Percentiles rank a stretch among this genome's conserved stretches.
These are phyloP conservation scores for Cucurbita pepo DNA, from an alignment of 306 rosid species.

Conservation along the genomic window DNA sequence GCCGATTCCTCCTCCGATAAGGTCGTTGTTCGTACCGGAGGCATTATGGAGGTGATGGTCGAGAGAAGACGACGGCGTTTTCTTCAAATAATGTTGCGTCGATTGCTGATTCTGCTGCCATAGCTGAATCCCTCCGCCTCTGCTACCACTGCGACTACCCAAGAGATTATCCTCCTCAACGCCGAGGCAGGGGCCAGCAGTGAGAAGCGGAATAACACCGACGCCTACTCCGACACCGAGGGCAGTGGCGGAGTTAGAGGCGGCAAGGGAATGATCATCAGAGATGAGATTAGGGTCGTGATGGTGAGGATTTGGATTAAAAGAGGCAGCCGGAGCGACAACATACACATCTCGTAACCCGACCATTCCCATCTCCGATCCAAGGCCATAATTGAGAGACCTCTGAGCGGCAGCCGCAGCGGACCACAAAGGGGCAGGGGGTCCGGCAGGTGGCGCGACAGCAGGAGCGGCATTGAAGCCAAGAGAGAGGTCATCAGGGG, in stretches of 20 bases:
- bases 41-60: conserved; percentile 12
- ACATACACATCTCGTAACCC: conserved; percentile 64
- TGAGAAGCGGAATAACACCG: conserved; percentile 42
- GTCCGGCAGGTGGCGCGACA: conserved; percentile 28
- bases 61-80: conserved; percentile 7
- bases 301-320: conserved; percentile 20
- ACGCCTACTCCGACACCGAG: conserved; percentile 54
- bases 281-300: conserved; percentile 20
- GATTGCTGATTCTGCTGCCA: conserved; percentile 50
- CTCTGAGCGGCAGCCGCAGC: conserved; percentile 7
- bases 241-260: conserved; percentile 54
- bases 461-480: conserved; percentile 82
- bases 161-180: conserved; percentile 11
- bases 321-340: conserved; percentile 49
- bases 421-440: conserved; percentile 36
- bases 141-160: neutral
- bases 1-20: neutral
- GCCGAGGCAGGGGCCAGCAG: conserved; percentile 30
- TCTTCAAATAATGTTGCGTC: conserved; percentile 38
- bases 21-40: neutral
- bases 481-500: conserved; percentile 62
- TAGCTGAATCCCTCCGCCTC: conserved; percentile 55
- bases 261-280: conserved; percentile 32
- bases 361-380: conserved; percentile 61
- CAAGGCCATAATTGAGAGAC: conserved; percentile 36